Evolutionary conservation across 2,329 filamentous ascomycete species (phyloP), one percentile per base, ranked within the genome.

Genomic region (Alternaria longipes): DNA sequence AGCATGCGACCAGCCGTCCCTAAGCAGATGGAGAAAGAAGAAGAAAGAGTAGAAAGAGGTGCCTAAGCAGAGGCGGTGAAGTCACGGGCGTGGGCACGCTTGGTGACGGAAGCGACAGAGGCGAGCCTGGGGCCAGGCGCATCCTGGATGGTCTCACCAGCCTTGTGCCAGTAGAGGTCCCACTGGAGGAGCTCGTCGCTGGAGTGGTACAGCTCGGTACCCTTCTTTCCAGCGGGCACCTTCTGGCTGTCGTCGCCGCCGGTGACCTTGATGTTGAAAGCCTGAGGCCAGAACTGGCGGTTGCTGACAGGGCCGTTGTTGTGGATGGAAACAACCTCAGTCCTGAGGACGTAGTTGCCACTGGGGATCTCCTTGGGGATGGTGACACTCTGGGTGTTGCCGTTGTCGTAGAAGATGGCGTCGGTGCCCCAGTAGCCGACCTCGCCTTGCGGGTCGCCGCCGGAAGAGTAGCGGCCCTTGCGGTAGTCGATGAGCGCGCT

Each of bases 281-380:
- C 73, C 62, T 76, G 74, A 8, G 75, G 75, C 73, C 74, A 78
- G 68, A 76, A 74, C 58, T 78, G 75, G 56, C 74, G 67, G 46
- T 76, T 53, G 28, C 65, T 61, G 41, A 76, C 70, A 28, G 62
- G 62, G 45, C 75, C 75, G 56, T 74, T 76, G 68, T 75, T 75
- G 68, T 78, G 75, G 59, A 78, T 71, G 8, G 73, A 75, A 5
- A 66, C 66, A 47, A 78, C 74, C 60, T 78, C 75, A 18, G 74
- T 75, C 57, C 75, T 73, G 45, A 78, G 71, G 41, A 77, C 74
- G 53, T 77, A 78, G 69, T 76, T 75, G 26, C 74, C 74, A 38
- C 63, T 73, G 46, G 73, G 73, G 46, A 78, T 74, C 34, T 69
- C 66, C 11, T 65, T 67, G 20, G 75, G 75, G 45, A 78, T 77